These are phyloP conservation scores for Penicillium sp. DNA, from an alignment of 2,329 filamentous ascomycete genomes.

Conservation along the genomic window DNA sequence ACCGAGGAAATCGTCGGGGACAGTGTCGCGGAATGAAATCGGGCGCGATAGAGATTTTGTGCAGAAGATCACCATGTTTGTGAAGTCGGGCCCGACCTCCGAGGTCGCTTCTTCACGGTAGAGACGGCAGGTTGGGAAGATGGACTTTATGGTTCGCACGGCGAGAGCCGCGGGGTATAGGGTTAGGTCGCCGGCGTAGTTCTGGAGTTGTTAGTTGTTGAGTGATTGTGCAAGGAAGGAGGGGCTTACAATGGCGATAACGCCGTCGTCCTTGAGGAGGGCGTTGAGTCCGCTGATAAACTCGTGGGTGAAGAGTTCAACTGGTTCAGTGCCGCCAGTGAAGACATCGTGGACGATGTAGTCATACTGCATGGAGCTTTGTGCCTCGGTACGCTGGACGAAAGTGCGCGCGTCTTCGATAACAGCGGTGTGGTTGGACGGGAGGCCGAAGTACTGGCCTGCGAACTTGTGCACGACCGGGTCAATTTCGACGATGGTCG, in stretches of 20 bases:
- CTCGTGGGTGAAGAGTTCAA: conserved; percentile 82
- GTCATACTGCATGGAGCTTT: conserved; percentile 65
- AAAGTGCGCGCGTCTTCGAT: conserved; percentile 82
- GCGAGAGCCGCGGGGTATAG: conserved; percentile 78
- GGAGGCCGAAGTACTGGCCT: conserved; percentile 78
- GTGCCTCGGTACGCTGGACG: conserved; percentile 57
- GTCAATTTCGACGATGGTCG: conserved; percentile 94
- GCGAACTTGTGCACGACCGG: conserved; percentile 86
- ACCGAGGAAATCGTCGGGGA: conserved; percentile 69
- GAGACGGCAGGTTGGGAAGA: conserved; percentile 89
- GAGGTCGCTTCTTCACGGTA: conserved; percentile 76
- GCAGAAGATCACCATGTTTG: conserved; percentile 97
- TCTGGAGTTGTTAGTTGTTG: conserved; percentile 74
- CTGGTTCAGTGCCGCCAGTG: conserved; percentile 91
- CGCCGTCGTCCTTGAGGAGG: conserved; percentile 77
- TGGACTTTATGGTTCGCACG: conserved; percentile 77
- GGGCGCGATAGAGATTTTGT: conserved; percentile 58
- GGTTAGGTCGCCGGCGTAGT: conserved; percentile 89
- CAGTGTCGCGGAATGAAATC: conserved; percentile 68
- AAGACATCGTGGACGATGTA: conserved; percentile 99
- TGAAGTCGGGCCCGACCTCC: conserved; percentile 71
- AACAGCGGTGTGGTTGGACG: conserved; percentile 75
- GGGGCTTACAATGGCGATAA: conserved; percentile 79
- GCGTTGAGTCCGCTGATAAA: conserved; percentile 74
- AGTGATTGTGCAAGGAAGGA: neutral